Base-by-base conservation (phyloP, 306 rosid genomes). In the Sophora flavescens region DNA sequence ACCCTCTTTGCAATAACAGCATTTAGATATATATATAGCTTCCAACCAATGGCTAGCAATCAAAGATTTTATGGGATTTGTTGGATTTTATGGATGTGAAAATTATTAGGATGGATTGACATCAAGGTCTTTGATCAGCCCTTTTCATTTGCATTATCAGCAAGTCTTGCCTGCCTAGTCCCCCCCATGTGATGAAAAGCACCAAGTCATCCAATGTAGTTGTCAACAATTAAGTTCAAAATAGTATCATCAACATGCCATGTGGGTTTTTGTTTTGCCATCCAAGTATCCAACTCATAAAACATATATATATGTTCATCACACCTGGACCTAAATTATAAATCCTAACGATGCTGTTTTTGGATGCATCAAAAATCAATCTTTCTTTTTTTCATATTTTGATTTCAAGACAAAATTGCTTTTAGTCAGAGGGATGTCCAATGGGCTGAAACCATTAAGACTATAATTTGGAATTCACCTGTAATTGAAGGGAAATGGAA, bases 101-200 rank as follows among this genome's bases (percentile, higher is more conserved):
- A 32, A 39, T 67, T 74, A 56, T 22, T 22, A 22, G 22, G 22
- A 22, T 22, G 28, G 41, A 66, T 35, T 15, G 72, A 51, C 13
- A 64, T 50, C 10, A 4, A 28, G 66, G 64, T 74, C 18, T 74
- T 30, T 56, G 65, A 54, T 68, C 32, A 41, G 26, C 45, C 48
- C 51, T 52, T 70, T 8, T 71, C 44, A 71, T 52, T 70, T 8
- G 63, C 44, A 71, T 62, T 62, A 12, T 71, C 44, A 71, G 13
- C 11, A 81, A 61, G 45, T 30, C 54, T 50, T 52, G 77, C 69
- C 70, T 53, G 64, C 75, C 78, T 76, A 63, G 71, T n/a, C 84
- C 57, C 53, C 65, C 78, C 81, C 87, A 79, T 63, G 84, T 69
- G 81, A 69, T 83, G 79, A 83, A 82, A 63, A 41, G 32, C 4